A percentile compares a stretch with the other conserved stretches of the same genome.
Conservation (phyloP, 2,329 filamentous ascomycete species). For the Colletotrichum sublineola region DNA sequence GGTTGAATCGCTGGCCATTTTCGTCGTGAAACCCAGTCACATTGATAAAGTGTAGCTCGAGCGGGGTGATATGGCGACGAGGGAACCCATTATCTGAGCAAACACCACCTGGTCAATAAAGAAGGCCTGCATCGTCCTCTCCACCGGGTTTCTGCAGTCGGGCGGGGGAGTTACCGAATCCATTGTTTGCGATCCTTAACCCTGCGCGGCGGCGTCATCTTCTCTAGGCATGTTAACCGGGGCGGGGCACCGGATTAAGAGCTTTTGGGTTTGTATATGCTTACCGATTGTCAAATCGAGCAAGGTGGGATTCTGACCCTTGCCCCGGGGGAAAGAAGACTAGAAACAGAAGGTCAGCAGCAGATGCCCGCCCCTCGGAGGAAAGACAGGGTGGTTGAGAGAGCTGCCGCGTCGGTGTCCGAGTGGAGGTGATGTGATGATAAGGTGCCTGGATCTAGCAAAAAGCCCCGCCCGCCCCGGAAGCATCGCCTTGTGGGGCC, state of each 20-base stretch:
- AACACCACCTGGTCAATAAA: conserved; percentile 1
- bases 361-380: too few species aligned
- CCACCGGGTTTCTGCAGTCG: not conserved
- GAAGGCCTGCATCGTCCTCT: conserved; percentile 4
- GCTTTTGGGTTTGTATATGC: not conserved
- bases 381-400: not conserved
- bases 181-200: not conserved
- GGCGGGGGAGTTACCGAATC: not conserved
- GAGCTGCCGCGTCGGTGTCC: not conserved
- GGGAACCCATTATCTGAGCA: conserved; percentile 1
- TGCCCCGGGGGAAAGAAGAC: not conserved
- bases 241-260: not conserved
- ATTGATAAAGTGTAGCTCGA: too few species aligned
- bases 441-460: conserved; percentile 9
- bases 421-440: conserved; percentile 7
- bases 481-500: conserved; percentile 13
- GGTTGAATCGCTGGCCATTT: conserved; percentile 1
- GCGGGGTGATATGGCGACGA: not conserved
- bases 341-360: not conserved
- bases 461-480: conserved; percentile 16
- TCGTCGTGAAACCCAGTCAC: not conserved
- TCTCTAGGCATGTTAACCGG: not conserved
- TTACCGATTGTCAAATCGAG: not conserved
- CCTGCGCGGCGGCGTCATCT: not conserved
- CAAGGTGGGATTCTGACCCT: not conserved